A percentile compares a stretch with the other conserved stretches of the same genome.
Conservation (phyloP, 176 grass and related monocot species). For the Metroxylon sagu region DNA sequence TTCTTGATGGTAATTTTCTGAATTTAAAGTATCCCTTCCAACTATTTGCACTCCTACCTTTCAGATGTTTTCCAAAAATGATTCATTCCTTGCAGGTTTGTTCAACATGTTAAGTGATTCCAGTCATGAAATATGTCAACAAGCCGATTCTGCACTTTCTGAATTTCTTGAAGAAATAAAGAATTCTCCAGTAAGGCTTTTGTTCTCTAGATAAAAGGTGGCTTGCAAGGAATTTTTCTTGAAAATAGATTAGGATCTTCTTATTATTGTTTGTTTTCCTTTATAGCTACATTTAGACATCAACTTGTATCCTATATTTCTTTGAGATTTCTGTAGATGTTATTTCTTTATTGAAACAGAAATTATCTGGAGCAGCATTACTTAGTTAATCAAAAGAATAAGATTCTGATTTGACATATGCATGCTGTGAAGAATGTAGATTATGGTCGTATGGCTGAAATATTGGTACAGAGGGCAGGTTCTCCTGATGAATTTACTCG, state of each 20-base stretch:
- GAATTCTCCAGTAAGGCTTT: constrained; percentile 87
- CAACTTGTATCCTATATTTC: no score
- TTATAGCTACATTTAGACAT: no score
- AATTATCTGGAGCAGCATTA: no score
- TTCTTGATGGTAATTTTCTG: constrained; percentile 84
- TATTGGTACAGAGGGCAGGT: constrained; percentile 81
- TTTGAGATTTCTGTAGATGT: no score
- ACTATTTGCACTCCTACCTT: no score
- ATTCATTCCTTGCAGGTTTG: constrained; percentile 50
- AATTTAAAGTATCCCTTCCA: not conserved
- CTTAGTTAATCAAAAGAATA: no score
- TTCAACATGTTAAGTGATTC: constrained; percentile 99
- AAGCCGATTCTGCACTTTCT: constrained; percentile 95
- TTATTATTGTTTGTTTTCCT: not conserved
- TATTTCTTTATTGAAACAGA: no score
- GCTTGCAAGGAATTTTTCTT: no score
- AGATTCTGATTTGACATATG: constrained; percentile 11
- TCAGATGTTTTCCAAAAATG: constrained; percentile 9
- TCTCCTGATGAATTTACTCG: constrained; percentile 93
- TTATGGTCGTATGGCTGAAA: constrained; percentile 99
- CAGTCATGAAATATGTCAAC: constrained; percentile 94
- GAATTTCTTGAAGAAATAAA: constrained; percentile 99
- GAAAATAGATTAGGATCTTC: no score
- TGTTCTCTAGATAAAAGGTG: no score
- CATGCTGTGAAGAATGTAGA: constrained; percentile 81